Conservation (phyloP, 306 rosid genomes). For the Spatholobus suberectus region DNA sequence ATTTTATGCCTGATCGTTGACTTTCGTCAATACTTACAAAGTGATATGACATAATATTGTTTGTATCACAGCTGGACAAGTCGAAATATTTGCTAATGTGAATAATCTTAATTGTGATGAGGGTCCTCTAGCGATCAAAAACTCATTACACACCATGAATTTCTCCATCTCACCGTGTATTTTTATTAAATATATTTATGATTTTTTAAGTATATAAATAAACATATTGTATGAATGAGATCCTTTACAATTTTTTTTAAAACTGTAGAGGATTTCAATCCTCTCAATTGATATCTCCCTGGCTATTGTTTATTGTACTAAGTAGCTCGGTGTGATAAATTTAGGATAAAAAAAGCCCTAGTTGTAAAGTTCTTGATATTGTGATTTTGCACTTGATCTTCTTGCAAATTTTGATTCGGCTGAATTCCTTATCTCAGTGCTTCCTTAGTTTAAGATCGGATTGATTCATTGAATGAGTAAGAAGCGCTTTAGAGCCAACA, state of each 20-base stretch:
- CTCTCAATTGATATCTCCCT: background rate
- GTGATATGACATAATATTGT: background rate
- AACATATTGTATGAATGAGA: background rate
- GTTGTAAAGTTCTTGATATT: background rate
- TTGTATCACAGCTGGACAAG: background rate
- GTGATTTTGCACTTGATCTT: background rate
- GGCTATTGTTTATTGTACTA: background rate
- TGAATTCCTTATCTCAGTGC: too few relatives aligned
- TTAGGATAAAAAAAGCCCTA: background rate
- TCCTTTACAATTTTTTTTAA: background rate
- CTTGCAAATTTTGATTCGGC: background rate
- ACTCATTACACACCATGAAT: background rate
- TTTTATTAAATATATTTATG: too few relatives aligned
- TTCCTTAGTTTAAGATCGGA: too few relatives aligned
- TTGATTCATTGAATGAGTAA: background rate
- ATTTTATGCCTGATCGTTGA: background rate
- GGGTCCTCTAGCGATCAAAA: background rate
- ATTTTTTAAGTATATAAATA: background rate
- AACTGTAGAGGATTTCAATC: background rate
- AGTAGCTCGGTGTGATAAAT: too few relatives aligned
- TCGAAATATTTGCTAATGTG: background rate
- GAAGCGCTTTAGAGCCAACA: background rate
- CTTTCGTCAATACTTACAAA: background rate
- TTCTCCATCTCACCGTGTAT: background rate
- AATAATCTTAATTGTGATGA: background rate